These are phyloP conservation scores for Carpinus fangiana DNA, from an alignment of 306 rosid genomes.

Conservation along the genomic window DNA sequence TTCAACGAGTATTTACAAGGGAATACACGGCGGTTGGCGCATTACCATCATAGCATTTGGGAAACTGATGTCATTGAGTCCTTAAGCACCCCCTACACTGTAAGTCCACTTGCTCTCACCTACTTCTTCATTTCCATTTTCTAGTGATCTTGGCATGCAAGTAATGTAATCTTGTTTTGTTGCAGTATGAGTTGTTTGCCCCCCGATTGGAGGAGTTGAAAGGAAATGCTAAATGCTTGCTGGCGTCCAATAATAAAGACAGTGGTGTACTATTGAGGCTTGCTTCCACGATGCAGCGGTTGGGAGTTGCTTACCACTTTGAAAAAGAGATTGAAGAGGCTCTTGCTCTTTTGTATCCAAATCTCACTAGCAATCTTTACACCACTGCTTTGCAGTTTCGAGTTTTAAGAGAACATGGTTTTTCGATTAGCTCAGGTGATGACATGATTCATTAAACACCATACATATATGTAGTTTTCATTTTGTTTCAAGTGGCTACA, in stretches of 20 bases:
- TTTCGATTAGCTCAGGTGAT: slow-evolving; percentile 27
- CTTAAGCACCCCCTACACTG: background rate
- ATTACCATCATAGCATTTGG: slow-evolving; percentile 1
- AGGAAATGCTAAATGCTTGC: background rate
- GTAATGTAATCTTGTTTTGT: too few species aligned
- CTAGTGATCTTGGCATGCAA: too few species aligned
- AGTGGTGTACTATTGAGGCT: background rate
- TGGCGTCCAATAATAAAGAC: background rate
- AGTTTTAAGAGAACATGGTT: slow-evolving; percentile 28
- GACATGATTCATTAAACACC: background rate
- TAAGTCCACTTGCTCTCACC: background rate
- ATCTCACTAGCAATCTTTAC: background rate
- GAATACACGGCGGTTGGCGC: background rate
- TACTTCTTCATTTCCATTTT: background rate
- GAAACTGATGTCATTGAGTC: background rate
- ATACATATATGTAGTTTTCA: background rate
- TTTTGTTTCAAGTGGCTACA: background rate
- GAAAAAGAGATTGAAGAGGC: slow-evolving; percentile 27
- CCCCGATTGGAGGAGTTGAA: slow-evolving; percentile 21
- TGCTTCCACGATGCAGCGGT: slow-evolving; percentile 20
- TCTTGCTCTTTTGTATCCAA: background rate
- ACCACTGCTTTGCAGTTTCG: slow-evolving; percentile 20
- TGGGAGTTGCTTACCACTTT: slow-evolving; percentile 37
- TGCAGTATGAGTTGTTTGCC: slow-evolving; percentile 27
- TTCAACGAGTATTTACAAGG: background rate